Evolutionary conservation across 495 filamentous ascomycete genomes (phyloP).

Genomic region (Aspergillus taichungensis): DNA sequence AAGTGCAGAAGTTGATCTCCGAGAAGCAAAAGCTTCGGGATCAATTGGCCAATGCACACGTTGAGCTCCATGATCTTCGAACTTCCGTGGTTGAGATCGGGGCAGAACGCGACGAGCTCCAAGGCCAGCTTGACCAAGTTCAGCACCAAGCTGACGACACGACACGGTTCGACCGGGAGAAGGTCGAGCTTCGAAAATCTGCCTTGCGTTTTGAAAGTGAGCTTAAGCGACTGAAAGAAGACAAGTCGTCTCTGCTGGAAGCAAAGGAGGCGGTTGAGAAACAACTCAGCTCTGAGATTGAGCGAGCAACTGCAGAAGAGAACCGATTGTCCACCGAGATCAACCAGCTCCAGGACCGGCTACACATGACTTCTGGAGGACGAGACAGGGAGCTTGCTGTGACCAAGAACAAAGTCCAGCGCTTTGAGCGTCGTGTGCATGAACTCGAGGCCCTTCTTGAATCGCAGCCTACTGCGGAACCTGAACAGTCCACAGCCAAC

Average conservation of each 20-base stretch:
- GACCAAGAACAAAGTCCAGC: slow-evolving; percentile 47
- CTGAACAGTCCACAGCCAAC: slow-evolving; percentile 34
- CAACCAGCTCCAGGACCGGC: slow-evolving; percentile 43
- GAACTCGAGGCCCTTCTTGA: slow-evolving; percentile 50
- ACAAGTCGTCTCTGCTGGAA: slow-evolving; percentile 42
- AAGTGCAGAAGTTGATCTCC: slow-evolving; percentile 40
- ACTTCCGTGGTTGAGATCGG: slow-evolving; percentile 44
- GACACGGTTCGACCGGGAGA: slow-evolving; percentile 52
- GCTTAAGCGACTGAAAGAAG: slow-evolving; percentile 47
- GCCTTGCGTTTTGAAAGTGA: slow-evolving; percentile 53
- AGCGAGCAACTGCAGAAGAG: slow-evolving; percentile 48
- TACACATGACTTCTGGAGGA: slow-evolving; percentile 31
- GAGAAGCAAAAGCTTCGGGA: slow-evolving; percentile 58
- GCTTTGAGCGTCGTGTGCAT: slow-evolving; percentile 48
- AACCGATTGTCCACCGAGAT: slow-evolving; percentile 50
- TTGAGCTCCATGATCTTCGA: slow-evolving; percentile 51
- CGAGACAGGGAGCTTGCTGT: slow-evolving; percentile 41
- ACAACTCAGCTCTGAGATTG: slow-evolving; percentile 46
- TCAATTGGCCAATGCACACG: slow-evolving; percentile 49
- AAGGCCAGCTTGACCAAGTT: slow-evolving; percentile 43
- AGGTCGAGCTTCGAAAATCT: slow-evolving; percentile 50
- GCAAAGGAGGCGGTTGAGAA: slow-evolving; percentile 44
- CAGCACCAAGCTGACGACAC: slow-evolving; percentile 44
- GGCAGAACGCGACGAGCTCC: slow-evolving; percentile 57
- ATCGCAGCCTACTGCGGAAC: slow-evolving; percentile 24